These are phyloP conservation scores for Pyrenochaeta sp. DNA, from an alignment of 2,329 filamentous ascomycete genomes.

Conservation along the genomic window DNA sequence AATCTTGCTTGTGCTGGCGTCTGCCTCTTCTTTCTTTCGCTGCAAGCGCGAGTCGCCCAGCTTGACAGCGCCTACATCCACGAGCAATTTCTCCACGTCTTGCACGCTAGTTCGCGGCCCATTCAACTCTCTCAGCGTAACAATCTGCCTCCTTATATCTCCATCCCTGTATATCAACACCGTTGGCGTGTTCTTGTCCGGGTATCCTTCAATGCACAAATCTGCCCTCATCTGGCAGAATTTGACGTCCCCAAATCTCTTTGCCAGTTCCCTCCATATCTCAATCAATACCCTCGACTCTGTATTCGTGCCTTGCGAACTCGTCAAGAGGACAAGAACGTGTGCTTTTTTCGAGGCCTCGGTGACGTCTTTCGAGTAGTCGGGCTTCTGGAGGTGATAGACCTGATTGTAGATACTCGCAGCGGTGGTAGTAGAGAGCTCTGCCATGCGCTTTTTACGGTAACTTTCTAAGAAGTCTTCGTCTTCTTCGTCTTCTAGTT, in stretches of 20 bases:
- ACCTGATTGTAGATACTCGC: slow-evolving; percentile 87
- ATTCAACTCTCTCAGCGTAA: slow-evolving; percentile 83
- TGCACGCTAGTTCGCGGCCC: slow-evolving; percentile 57
- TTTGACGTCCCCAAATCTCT: slow-evolving; percentile 91
- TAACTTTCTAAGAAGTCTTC: slow-evolving; percentile 90
- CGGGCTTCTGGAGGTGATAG: slow-evolving; percentile 92
- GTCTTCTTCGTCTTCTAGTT: slow-evolving; percentile 94
- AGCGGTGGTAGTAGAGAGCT: slow-evolving; percentile 77
- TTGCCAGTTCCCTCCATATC: slow-evolving; percentile 84
- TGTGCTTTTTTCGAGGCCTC: slow-evolving; percentile 78
- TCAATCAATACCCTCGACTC: slow-evolving; percentile 86
- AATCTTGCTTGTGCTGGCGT: slow-evolving; percentile 63
- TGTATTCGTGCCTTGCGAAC: slow-evolving; percentile 77
- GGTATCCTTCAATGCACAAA: slow-evolving; percentile 96
- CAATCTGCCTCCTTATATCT: slow-evolving; percentile 88
- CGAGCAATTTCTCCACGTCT: slow-evolving; percentile 81
- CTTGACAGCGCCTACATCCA: slow-evolving; percentile 82
- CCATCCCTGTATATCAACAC: slow-evolving; percentile 92
- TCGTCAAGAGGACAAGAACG: slow-evolving; percentile 82
- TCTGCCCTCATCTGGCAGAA: slow-evolving; percentile 95
- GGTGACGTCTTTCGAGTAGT: slow-evolving; percentile 90
- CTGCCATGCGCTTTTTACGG: slow-evolving; percentile 82
- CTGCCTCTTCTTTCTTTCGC: slow-evolving; percentile 64
- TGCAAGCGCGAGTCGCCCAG: slow-evolving; percentile 80
- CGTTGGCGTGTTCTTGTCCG: slow-evolving; percentile 92